These are phyloP conservation scores for Paspalum vaginatum DNA, from an alignment of 176 grass and related monocot species.

Conservation along the genomic window DNA sequence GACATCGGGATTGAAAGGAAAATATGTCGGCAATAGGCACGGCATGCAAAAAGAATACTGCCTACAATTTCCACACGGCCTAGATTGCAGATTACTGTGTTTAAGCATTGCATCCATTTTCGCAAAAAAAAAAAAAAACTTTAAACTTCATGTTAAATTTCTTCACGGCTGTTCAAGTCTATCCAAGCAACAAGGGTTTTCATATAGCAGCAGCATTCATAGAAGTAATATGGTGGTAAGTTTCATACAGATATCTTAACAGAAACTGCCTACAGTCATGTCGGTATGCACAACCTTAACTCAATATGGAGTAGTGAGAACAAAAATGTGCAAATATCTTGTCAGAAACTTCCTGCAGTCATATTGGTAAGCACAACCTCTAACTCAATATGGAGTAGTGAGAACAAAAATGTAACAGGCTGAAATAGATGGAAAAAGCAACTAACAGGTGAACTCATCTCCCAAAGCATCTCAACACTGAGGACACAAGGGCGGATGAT, in stretches of 20 bases:
- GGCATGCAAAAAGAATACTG: neutral
- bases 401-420: slow-evolving; percentile 34
- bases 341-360: neutral
- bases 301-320: neutral
- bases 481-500: slow-evolving; percentile 67
- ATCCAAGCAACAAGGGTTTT: slow-evolving; percentile 14
- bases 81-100: neutral
- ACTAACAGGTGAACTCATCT: slow-evolving; percentile 60
- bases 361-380: slow-evolving; percentile 13
- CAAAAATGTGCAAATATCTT: neutral
- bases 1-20: neutral
- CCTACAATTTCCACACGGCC: neutral
- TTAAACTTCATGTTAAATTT: slow-evolving; percentile 9
- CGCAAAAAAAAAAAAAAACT: neutral
- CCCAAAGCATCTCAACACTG: slow-evolving; percentile 76
- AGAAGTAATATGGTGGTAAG: neutral
- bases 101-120: neutral
- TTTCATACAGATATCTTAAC: slow-evolving; percentile 26
- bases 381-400: slow-evolving; percentile 6
- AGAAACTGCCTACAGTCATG: slow-evolving; percentile 2
- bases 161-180: neutral
- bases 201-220: neutral
- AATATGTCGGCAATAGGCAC: neutral
- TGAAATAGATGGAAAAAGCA: slow-evolving; percentile 33
- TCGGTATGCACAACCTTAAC: slow-evolving; percentile 8